Conservation (phyloP, 2,329 filamentous ascomycete species). For the Diaporthe batatas region DNA sequence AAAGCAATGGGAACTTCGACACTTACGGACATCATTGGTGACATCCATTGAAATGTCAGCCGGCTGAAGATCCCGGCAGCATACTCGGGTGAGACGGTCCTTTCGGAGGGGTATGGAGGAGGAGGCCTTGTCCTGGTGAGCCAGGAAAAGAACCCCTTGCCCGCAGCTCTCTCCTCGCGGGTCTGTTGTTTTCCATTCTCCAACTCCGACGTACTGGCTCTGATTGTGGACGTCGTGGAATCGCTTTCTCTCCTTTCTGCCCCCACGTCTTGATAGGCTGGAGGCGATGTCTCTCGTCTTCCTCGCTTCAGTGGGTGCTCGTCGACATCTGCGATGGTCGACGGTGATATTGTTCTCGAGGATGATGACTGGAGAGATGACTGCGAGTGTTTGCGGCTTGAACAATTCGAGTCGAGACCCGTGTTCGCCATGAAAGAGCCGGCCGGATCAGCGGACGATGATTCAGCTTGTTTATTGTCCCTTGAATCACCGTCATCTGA, state of each 20-base stretch:
- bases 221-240: neutral
- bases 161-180: neutral
- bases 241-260: neutral
- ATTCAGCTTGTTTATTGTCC: neutral
- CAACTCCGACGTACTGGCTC: neutral
- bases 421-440: too few species aligned
- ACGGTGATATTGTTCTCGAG: neutral
- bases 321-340: neutral
- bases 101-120: neutral
- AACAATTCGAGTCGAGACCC: neutral
- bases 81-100: constrained; percentile 15
- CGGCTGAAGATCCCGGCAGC: constrained; percentile 18
- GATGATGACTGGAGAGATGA: constrained; percentile 5
- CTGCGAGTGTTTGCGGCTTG: neutral
- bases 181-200: neutral
- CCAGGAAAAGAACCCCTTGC: constrained; percentile 22
- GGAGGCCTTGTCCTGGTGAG: constrained; percentile 14
- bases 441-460: neutral
- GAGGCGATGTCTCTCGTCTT: constrained; percentile 1
- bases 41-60: constrained; percentile 30
- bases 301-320: neutral
- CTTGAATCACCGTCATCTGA: neutral
- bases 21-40: constrained; percentile 32
- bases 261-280: constrained; percentile 15
- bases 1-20: neutral